Evolutionary conservation across 768 basidiomycete genomes (phyloP).

Genomic region (Russula griseocarnosa): DNA sequence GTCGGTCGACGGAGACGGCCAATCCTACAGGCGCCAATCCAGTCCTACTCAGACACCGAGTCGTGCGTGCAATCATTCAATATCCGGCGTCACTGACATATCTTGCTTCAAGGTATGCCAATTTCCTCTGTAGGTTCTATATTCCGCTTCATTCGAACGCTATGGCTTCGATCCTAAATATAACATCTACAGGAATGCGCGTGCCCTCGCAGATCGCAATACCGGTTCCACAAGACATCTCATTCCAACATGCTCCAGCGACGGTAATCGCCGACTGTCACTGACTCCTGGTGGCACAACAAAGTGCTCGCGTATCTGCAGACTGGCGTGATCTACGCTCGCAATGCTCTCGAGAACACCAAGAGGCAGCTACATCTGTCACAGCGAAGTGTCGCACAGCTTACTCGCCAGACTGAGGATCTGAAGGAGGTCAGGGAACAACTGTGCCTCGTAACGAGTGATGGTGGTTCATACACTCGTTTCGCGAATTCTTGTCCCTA

Average conservation of each 20-base stretch:
- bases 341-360: conserved; percentile 81
- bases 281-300: conserved; percentile 78
- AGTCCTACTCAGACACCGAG: conserved; percentile 78
- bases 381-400: conserved; percentile 77
- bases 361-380: conserved; percentile 75
- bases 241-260: conserved; percentile 32
- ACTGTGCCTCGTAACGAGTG: conserved; percentile 59
- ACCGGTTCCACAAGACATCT: conserved; percentile 36
- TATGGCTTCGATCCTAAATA: neutral
- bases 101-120: conserved; percentile 49
- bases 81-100: conserved; percentile 3
- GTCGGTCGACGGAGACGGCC: conserved; percentile 40
- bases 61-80: conserved; percentile 59
- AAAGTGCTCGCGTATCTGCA: conserved; percentile 87
- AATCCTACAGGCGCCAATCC: conserved; percentile 48
- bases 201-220: conserved; percentile 64
- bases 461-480: too few relatives aligned
- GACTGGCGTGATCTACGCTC: conserved; percentile 72
- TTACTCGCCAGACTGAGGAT: conserved; percentile 84
- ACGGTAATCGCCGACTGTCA: conserved; percentile 47
- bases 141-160: neutral
- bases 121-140: conserved; percentile 31
- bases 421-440: conserved; percentile 83
- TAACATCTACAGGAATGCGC: conserved; percentile 60
- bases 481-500: too few relatives aligned